Evolutionary conservation across 2,329 filamentous ascomycete species (phyloP), one percentile per base, ranked within the genome.

Genomic region (Cucurbitaria berberidis): DNA sequence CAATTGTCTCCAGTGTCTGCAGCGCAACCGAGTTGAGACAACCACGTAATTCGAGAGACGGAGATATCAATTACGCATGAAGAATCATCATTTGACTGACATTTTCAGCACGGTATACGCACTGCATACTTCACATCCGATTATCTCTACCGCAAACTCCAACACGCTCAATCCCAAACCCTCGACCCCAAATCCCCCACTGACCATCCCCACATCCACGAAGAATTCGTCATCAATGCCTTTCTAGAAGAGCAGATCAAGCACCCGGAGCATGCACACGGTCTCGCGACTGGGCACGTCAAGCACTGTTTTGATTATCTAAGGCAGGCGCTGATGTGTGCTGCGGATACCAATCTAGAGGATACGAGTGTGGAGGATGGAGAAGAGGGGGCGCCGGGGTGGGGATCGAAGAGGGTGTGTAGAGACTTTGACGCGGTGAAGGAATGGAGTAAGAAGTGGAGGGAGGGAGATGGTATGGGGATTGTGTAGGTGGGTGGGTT

Each of bases 251-350:
- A 43, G 3, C 21, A 52, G 2, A 27, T 55, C n/a, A 22, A 42
- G 15, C 1, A 32, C 16, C 21, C 19, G 24, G 5, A 45, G 24
- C 8, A 27, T 16, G 39, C 26, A 4, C 32, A 41, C 11, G 36
- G 36, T 7, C 27, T 52, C 10, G 22, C 40, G 3, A 13, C 36
- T 2, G 40, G 32, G 0, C 55, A 58, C 7, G 26, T 50, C 9
- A 27, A 21, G 6, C 66, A 70, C 34, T 70, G 67, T 42, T 68
- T 70, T 45, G 62, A 67, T 18, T 70, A 68, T 42, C 36, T 70
- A 3, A 38, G 67, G 3, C 64, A 70, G 22, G 62, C 60, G 0
- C 60, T 70, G 26, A 67, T 60, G 50, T 70, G 67, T 34, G 56
- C 59, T 27, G 66, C 63, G 2, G 67, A 70, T 45, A 63, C 58